Evolutionary conservation across 2,329 filamentous ascomycete genomes (phyloP).

Genomic region (Blastomyces gilchristii): DNA sequence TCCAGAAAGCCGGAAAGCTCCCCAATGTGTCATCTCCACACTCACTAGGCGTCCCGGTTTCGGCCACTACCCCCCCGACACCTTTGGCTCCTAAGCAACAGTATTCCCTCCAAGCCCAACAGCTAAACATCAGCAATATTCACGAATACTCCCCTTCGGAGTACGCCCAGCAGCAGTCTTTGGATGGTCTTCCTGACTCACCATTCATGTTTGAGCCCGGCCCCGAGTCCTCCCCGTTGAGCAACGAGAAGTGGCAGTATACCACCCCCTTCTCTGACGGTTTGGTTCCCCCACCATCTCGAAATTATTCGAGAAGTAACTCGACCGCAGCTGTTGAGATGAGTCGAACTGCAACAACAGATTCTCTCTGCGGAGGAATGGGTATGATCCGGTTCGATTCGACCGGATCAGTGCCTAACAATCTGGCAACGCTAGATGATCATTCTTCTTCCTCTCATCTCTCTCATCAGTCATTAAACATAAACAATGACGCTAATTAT

Average conservation of each 20-base stretch:
- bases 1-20: not conserved
- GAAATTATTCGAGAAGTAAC: conserved; percentile 17
- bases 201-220: not conserved
- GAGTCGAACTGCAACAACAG: conserved; percentile 37
- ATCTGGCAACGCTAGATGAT: conserved; percentile 17
- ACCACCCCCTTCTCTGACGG: conserved; percentile 15
- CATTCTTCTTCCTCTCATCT: conserved; percentile 22
- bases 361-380: conserved; percentile 35
- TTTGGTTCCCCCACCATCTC: conserved; percentile 14
- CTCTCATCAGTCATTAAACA: conserved; percentile 19
- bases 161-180: conserved; percentile 26
- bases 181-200: conserved; percentile 22
- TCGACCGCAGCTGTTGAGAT: conserved; percentile 30
- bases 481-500: conserved; percentile 24
- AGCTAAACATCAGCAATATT: conserved; percentile 27
- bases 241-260: conserved; percentile 18
- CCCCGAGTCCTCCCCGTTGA: not conserved
- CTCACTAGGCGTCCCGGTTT: conserved; percentile 13
- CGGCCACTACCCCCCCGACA: not conserved
- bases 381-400: conserved; percentile 38
- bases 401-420: conserved; percentile 23
- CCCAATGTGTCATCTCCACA: conserved; percentile 20
- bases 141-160: conserved; percentile 36
- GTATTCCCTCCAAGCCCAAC: conserved; percentile 22
- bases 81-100: conserved; percentile 8